These are phyloP conservation scores for Cladosporium velox DNA, from an alignment of 2,329 filamentous ascomycete genomes.

Conservation along the genomic window DNA sequence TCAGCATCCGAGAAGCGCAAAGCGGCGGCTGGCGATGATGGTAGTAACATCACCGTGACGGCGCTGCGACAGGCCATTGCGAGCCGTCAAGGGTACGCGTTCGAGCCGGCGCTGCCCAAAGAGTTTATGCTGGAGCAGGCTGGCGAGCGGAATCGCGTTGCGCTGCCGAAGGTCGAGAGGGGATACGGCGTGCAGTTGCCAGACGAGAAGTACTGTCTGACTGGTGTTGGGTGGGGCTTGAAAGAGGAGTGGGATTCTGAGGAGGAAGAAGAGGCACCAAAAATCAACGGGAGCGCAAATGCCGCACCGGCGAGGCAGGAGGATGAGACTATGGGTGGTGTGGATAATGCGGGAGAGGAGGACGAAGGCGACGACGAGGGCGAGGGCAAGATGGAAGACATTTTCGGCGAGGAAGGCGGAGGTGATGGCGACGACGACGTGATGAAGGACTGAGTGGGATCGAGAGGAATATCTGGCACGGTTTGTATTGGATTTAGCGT, in stretches of 20 bases:
- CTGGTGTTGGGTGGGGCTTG: conserved; percentile 58
- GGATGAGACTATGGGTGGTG: conserved; percentile 45
- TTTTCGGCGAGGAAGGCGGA: conserved; percentile 41
- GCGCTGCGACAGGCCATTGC: conserved; percentile 74
- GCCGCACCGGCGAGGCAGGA: conserved; percentile 21
- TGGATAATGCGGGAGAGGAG: conserved; percentile 40
- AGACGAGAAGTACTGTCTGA: conserved; percentile 63
- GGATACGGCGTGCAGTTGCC: conserved; percentile 61
- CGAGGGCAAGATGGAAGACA: conserved; percentile 45
- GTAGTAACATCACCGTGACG: conserved; percentile 61
- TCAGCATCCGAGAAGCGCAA: conserved; percentile 25
- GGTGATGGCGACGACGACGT: conserved; percentile 26
- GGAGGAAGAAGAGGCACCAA: conserved; percentile 39
- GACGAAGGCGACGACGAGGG: conserved; percentile 40
- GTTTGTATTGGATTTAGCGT: conserved; percentile 6
- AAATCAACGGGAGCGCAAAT: conserved; percentile 45
- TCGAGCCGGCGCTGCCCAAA: conserved; percentile 65
- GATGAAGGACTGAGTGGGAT: conserved; percentile 18
- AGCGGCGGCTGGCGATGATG: conserved; percentile 42
- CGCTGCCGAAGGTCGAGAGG: conserved; percentile 59
- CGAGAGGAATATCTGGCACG: neutral
- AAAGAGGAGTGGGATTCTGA: conserved; percentile 61
- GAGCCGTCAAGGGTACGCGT: conserved; percentile 68
- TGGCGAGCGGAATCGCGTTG: conserved; percentile 67
- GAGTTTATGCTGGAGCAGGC: conserved; percentile 78